Base-by-base conservation (phyloP, 1,284 basidiomycete genomes). In the Ceratobasidium papillatum region DNA sequence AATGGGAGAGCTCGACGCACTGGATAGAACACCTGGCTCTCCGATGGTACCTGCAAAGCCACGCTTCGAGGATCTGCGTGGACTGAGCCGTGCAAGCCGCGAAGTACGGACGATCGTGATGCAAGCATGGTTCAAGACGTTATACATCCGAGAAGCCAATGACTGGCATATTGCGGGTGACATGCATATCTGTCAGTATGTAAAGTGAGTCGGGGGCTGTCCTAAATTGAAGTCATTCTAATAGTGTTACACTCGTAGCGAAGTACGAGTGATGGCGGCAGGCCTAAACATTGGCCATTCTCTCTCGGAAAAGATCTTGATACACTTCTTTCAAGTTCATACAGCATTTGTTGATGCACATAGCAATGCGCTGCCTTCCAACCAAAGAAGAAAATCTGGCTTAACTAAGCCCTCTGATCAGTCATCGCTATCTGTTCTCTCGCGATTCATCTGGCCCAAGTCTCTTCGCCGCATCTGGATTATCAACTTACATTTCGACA, bases 401-500 rank as follows among this genome's bases (percentile, higher is more conserved):
- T 52, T 49, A 27, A 38, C 14, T 8, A 30, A 52, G 9, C 22
- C 22, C 25, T 22, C 51, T 11, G 30, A 36, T 27, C n/a, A 36
- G 7, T 34, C 12, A 22, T 22, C 4, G 22, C 11, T 59, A 3
- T 22, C 32, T 36, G 30, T 34, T 7, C 17, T n/a, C 8, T 27
- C n/a, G 34, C n/a, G 25, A 27, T 22, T 38, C 22, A 36, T 38
- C 51, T 34, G 34, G 27, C 65, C 65, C 9, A 30, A 49, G 19
- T 54, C 65, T 8, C 51, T 68, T 19, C 65, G 65, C n/a, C 47
- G 65, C n/a, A 47, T 68, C 27, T 56, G 51, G 49, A 52, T 68
- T 3, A 41, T 34, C 7, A 68, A 68, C 34, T 19, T 41, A 2
- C 65, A 68, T 27, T 36, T 36, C 7, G 34, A 36, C n/a, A 3